These are phyloP conservation scores for Ulvella scutata DNA, from an alignment of 139 green algal genomes.

Conservation along the genomic window DNA sequence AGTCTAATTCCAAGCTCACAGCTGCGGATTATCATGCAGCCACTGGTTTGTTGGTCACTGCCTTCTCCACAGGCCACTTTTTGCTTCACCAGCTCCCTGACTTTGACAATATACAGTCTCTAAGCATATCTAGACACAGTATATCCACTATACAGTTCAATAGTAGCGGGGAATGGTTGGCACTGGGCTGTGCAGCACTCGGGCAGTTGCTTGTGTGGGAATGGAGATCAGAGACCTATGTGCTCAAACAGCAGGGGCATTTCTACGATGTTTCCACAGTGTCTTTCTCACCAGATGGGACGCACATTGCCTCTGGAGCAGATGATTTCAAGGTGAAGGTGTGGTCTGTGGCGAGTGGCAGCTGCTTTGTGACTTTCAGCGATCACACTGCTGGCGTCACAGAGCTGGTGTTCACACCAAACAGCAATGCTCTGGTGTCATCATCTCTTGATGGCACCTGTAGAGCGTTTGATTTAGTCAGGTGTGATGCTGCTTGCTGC, in stretches of 20 bases:
- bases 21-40: slow-evolving; percentile 31
- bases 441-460: slow-evolving; percentile 43
- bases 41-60: slow-evolving; percentile 47
- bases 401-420: slow-evolving; percentile 52
- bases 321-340: slow-evolving; percentile 83
- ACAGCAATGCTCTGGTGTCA: slow-evolving; percentile 41
- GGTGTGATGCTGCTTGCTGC: background rate
- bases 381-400: slow-evolving; percentile 82
- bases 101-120: slow-evolving; percentile 41
- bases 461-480: slow-evolving; percentile 28
- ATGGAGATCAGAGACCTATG: slow-evolving; percentile 88
- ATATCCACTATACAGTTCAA: slow-evolving; percentile 49
- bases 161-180: slow-evolving; percentile 66
- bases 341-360: slow-evolving; percentile 54
- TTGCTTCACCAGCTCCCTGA: slow-evolving; percentile 79
- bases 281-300: slow-evolving; percentile 73
- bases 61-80: slow-evolving; percentile 75
- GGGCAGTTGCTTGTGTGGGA: slow-evolving; percentile 98
- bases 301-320: slow-evolving; percentile 62
- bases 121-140: slow-evolving; percentile 21
- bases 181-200: slow-evolving; percentile 65
- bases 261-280: slow-evolving; percentile 54
- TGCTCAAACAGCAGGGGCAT: slow-evolving; percentile 86
- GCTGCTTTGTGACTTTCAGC: slow-evolving; percentile 88
- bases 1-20: slow-evolving; percentile 35